Evolutionary conservation across 345 rosid species (phyloP), one percentile per base, ranked within the genome.

Genomic region (Bruguiera gymnorhiza): DNA sequence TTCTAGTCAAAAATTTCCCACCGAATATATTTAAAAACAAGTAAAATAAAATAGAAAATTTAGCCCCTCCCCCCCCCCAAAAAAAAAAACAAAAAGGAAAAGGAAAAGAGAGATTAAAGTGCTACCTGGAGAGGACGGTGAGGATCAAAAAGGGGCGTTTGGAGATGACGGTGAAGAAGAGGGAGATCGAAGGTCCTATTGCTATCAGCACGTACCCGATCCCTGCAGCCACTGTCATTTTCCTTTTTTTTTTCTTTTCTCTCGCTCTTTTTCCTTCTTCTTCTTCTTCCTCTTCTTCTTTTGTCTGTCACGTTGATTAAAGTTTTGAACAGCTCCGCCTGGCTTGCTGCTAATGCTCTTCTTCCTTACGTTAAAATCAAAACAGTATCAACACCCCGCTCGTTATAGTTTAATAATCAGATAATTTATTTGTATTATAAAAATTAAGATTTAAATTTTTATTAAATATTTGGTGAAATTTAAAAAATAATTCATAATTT

Each of bases 141-240:
- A 95, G 96, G 81, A 95, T 88, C 70, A 95, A 78, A 75, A 92
- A 92, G 56, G 99, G 98, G 76, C 89, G 90, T 72, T 84, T 92
- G 83, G 99, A 89, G 84, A 95, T 85, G 70, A 90, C 92, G 46
- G 98, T 78, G 84, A 90, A 73, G 88, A 95, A 95, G 60, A 95
- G 85, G 34, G 91, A 80, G 69, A 95, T 87, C 65, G 98, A 87
- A 4, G 98, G 97, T 48, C 99, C 99, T 27, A 95, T 72, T 29
- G 98, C 98, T 18, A 92, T 50, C 79, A 92, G 78, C 34, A 89
- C 86, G 79, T 90, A 95, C 4, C 99, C 99, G 73, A 95, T 90
- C 75, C 99, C 99, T 52, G 99, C 97, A 7, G 81, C 87, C 46
- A 90, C 73, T 37, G 97, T 95, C 97, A 92, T 95, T 71, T 52